Percentiles rank a stretch among this genome's conserved stretches.
Evolutionary conservation across 1,139 yeast species (phyloP).

Genomic region (Protomyces inundatus): DNA sequence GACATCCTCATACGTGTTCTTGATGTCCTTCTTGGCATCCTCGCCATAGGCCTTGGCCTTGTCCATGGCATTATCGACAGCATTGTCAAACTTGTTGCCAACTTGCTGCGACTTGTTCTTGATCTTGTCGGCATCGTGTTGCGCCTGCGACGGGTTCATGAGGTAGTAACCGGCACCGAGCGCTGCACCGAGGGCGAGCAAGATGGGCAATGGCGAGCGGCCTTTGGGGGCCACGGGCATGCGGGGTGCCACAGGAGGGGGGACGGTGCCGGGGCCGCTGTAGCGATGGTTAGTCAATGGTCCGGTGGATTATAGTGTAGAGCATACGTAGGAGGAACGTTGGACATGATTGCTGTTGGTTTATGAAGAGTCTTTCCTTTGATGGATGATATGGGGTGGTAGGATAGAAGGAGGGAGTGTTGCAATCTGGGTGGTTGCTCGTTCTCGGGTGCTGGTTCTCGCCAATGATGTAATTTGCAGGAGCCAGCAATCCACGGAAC

Average conservation of each 20-base stretch:
- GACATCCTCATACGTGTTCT: slow-evolving; percentile 22
- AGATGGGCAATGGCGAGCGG: slow-evolving; percentile 6
- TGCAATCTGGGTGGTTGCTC: neutral
- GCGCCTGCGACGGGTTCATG: slow-evolving; percentile 22
- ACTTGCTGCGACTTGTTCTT: slow-evolving; percentile 18
- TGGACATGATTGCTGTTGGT: neutral
- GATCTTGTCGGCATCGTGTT: slow-evolving; percentile 21
- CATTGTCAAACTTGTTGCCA: slow-evolving; percentile 23
- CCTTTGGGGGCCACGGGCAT: slow-evolving; percentile 16
- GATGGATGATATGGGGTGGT: neutral
- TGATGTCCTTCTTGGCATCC: slow-evolving; percentile 21
- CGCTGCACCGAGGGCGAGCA: slow-evolving; percentile 19
- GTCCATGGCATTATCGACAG: slow-evolving; percentile 23
- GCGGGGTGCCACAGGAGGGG: neutral
- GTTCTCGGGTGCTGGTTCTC: neutral
- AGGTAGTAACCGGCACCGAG: slow-evolving; percentile 24
- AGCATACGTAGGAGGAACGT: neutral
- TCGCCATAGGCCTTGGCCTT: slow-evolving; percentile 20
- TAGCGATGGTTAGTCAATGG: neutral
- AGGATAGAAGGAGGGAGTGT: neutral
- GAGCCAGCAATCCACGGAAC: no score
- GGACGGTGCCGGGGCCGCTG: neutral
- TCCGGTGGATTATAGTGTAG: neutral
- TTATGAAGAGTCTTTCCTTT: neutral
- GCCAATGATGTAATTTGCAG: no score